Percentiles rank a stretch among this genome's conserved stretches.
Conservation (phyloP, 2,329 filamentous ascomycete genomes). For the Chaetomium olivaceum region DNA sequence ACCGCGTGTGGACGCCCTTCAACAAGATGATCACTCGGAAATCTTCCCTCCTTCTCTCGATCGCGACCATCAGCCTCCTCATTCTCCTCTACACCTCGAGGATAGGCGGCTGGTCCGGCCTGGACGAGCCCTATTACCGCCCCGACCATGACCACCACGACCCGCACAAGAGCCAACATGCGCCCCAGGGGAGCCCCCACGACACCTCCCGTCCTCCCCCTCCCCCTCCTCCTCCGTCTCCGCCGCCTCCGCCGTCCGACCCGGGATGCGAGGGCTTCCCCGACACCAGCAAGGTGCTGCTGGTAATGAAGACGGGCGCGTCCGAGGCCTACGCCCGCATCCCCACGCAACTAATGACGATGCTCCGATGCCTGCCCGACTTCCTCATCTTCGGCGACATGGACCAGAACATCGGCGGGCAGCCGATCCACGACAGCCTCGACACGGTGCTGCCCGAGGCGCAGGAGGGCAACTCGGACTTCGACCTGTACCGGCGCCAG, state of each 20-base stretch:
- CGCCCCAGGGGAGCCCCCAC: conserved; percentile 20
- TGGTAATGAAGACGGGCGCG: conserved; percentile 60
- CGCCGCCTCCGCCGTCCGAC: conserved; percentile 25
- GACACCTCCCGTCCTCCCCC: neutral
- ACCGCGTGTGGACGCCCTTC: conserved; percentile 17
- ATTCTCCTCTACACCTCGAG: conserved; percentile 40
- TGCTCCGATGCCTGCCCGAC: conserved; percentile 48
- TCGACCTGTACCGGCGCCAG: conserved; percentile 51
- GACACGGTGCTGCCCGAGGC: conserved; percentile 46
- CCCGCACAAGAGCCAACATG: conserved; percentile 24
- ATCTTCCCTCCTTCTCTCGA: conserved; percentile 33
- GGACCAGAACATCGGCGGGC: conserved; percentile 48
- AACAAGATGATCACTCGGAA: conserved; percentile 37
- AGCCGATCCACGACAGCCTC: conserved; percentile 49
- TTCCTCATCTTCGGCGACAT: conserved; percentile 62
- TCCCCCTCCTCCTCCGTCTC: neutral
- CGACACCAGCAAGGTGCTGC: conserved; percentile 35
- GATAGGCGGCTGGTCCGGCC: conserved; percentile 35
- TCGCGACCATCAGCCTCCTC: conserved; percentile 36
- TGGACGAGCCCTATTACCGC: conserved; percentile 36
- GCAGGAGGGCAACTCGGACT: conserved; percentile 50
- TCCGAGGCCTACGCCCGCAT: conserved; percentile 54
- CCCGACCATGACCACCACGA: conserved; percentile 12
- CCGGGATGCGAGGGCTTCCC: conserved; percentile 39
- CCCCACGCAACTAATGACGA: conserved; percentile 56